Evolutionary conservation across 352 stramenopile genomes (phyloP), one percentile per base, ranked within the genome.

Genomic region (Globisporangium cederbergense): DNA sequence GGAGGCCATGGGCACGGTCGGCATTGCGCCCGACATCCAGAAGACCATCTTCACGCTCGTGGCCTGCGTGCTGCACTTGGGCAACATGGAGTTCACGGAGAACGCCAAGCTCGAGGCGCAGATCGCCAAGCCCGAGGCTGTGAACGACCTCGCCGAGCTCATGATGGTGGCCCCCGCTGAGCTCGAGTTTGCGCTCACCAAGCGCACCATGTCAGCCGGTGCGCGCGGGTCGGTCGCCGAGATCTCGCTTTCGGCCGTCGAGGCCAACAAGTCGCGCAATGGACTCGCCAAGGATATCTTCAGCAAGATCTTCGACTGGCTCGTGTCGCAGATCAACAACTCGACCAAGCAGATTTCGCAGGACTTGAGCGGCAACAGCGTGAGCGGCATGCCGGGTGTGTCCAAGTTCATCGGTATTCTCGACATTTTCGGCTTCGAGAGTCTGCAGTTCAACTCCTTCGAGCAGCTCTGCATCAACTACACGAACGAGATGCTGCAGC

Each of bases 381-480:
- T 56, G 8, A 69, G 66, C 1, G 67, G 65, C 11, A 70, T 58
- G 34, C 18, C 52, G n/a, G 18, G 58, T 4, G 71, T 81, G 5
- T 74, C 74, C 28, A 89, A 84, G 51, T 95, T 98, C 61, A 98
- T 99, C 75, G 93, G 94, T 61, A 97, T 99, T 46, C 74, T 99
- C 47, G 97, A 99, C 78, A 98, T 99, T 54, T 99, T 98, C 73
- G 96, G 97, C 3, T 99, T 99, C 71, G 97, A 99, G 76, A 94
- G 81, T 45, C 87, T 99, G 59, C 80, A 97, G 66, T 76, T 89
- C 34, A 97, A 97, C 71, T 97, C 88, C 20, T 98, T 98, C 58
- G 94, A 98, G 75, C 96, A 99, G 65, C 78, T 98, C 11, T 98
- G 94, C 69, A 98, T 98, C 75, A 98, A 98, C 77, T 98, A 97